Evolutionary conservation across 1,284 basidiomycete species (phyloP).

Genomic region (Leccinum fallax): DNA sequence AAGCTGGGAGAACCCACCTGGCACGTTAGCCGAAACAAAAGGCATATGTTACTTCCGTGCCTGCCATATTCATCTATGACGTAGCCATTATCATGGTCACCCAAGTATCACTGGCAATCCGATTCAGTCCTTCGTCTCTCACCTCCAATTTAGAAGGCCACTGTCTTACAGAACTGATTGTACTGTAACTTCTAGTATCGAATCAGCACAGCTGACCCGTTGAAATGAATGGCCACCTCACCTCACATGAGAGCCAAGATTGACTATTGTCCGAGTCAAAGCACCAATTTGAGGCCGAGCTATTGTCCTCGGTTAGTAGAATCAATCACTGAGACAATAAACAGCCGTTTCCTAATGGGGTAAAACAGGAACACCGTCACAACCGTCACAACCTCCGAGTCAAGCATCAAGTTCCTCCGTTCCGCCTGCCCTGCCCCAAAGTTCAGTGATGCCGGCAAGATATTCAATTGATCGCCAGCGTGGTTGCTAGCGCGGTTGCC

Average conservation of each 20-base stretch:
- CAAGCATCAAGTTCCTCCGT: neutral
- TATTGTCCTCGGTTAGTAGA: conserved; percentile 24
- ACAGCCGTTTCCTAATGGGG: conserved; percentile 17
- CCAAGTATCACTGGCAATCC: neutral
- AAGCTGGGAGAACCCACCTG: conserved; percentile 29
- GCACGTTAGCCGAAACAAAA: conserved; percentile 30
- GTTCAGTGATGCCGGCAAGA: neutral
- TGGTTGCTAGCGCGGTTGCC: neutral
- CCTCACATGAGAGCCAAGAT: neutral
- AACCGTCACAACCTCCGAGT: neutral
- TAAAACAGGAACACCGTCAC: neutral
- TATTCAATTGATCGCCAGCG: neutral
- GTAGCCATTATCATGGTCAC: neutral
- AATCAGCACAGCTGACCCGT: neutral
- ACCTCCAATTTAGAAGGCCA: neutral
- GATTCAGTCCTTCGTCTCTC: neutral
- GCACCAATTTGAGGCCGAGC: conserved; percentile 8
- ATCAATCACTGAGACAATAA: conserved; percentile 30
- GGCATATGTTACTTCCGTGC: neutral
- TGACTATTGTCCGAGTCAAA: conserved; percentile 20
- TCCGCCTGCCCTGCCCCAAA: neutral
- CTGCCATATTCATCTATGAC: conserved; percentile 4
- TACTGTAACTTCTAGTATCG: neutral
- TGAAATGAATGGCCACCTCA: neutral
- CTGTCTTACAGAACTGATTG: neutral